Base-by-base conservation (phyloP, 805 yeast species). In the Ogataea parapolymorpha region DNA sequence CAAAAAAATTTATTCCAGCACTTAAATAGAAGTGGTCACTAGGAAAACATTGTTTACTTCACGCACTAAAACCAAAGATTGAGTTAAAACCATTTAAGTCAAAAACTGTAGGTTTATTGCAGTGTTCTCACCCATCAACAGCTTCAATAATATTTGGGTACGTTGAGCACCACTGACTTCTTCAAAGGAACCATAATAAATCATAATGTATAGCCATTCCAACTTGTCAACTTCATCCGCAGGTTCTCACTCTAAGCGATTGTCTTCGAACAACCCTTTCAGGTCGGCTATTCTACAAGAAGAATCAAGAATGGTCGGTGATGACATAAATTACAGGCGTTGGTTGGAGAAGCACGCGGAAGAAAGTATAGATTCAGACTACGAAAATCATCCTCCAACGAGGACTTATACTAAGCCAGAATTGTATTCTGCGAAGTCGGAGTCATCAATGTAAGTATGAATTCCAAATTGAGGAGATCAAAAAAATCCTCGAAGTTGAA, bases 231-330 rank as follows among this genome's bases (percentile, higher is more conserved):
- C 49, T 11, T 45, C 62, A 1, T 60, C 67, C 9, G 49, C 56
- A 49, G 75, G 78, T 2, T 64, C 69, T 1, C 49, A 53, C 13
- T 49, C 55, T 2, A 58, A 75, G 51, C 58, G 79, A 48, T 62
- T 80, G 39, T 81, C 89, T 6, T 68, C 80, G 3, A 80, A 80
- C 58, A 84, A 84, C 51, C 91, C 91, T n/a, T 84, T 84, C 61
- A 72, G 91, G 55, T 68, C 68, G 41, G 71, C 70, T 6, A 54
- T 69, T 22, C 35, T 62, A 4, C 62, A 59, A 35, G 65, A 62
- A 27, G 66, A 61, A 39, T 48, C 56, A 8, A 51, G 39, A 31
- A 32, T 33, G 10, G 35, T 41, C 20, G 37, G 39, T n/a, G 62
- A 50, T 48, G 66, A 49, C 39, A 54, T 44, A 6, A 66, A 67